phyloP scores from a whole-genome alignment of 2,329 filamentous ascomycete species.

The Ascochyta clinopodiicola region DNA sequence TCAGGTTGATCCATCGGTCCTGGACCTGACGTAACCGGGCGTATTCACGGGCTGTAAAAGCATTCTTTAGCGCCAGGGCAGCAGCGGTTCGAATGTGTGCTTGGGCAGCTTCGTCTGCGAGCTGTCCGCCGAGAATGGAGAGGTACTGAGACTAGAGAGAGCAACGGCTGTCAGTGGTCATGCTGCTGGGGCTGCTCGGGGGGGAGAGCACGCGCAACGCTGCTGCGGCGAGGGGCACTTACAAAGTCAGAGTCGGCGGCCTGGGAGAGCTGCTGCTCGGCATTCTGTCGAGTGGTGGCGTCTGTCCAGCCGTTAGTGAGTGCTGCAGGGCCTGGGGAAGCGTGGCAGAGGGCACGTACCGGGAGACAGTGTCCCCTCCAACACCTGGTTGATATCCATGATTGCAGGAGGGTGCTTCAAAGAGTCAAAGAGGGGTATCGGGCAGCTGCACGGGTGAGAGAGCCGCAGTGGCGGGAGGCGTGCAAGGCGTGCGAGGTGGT shows the following conservation, averaged over 20 bases:
- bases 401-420: constrained; percentile 54
- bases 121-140: constrained; percentile 85
- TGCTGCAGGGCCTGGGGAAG: constrained; percentile 33
- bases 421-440: constrained; percentile 34
- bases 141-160: constrained; percentile 76
- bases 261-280: constrained; percentile 91
- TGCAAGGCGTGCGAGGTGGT: constrained; percentile 19
- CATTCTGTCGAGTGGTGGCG: constrained; percentile 84
- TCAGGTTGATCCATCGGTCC: constrained; percentile 87
- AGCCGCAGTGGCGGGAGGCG: constrained; percentile 27
- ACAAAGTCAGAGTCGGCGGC: constrained; percentile 97
- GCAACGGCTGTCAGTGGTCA: constrained; percentile 40
- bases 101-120: constrained; percentile 86
- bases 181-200: constrained; percentile 1
- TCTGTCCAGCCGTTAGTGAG: constrained; percentile 64
- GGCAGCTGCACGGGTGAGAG: constrained; percentile 21
- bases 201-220: constrained; percentile 27
- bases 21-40: constrained; percentile 87
- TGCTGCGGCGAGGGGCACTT: constrained; percentile 51
- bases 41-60: constrained; percentile 92
- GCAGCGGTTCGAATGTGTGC: constrained; percentile 90
- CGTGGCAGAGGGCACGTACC: constrained; percentile 64
- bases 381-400: constrained; percentile 98
- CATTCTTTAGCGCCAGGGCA: constrained; percentile 96
- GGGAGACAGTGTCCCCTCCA: constrained; percentile 93